Evolutionary conservation across 73 alveolate genomes (phyloP).

Genomic region (Tetrahymena elliotti): DNA sequence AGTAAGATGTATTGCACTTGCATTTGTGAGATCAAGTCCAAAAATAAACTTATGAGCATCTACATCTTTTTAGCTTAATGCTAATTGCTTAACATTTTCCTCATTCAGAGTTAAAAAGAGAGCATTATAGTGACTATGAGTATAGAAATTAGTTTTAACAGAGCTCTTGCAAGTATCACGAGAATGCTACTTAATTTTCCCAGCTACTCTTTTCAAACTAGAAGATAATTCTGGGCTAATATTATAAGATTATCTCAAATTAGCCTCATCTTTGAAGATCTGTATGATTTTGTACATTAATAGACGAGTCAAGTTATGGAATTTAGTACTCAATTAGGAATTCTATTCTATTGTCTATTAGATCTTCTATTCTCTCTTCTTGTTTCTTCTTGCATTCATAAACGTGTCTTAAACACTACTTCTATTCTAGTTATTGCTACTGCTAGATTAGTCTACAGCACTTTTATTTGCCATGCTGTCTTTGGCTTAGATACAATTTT

Average conservation of each 20-base stretch:
- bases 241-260: background rate
- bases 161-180: background rate
- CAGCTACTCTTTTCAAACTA: background rate
- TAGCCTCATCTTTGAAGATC: background rate
- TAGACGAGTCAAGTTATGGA: background rate
- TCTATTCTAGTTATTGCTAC: background rate
- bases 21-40: background rate
- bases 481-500: background rate
- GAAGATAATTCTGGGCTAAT: background rate
- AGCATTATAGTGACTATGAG: background rate
- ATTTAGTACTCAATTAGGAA: background rate
- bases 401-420: background rate
- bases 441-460: background rate
- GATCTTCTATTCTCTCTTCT: background rate
- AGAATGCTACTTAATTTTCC: background rate
- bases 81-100: background rate
- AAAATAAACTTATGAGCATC: background rate
- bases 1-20: background rate
- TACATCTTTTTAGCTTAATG: background rate
- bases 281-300: background rate
- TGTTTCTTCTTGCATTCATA: background rate
- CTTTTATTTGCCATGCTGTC: background rate
- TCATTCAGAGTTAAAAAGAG: background rate
- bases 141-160: background rate
- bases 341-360: background rate